Base-by-base conservation (phyloP, 2,329 filamentous ascomycete species). In the Monosporascus sp. region DNA sequence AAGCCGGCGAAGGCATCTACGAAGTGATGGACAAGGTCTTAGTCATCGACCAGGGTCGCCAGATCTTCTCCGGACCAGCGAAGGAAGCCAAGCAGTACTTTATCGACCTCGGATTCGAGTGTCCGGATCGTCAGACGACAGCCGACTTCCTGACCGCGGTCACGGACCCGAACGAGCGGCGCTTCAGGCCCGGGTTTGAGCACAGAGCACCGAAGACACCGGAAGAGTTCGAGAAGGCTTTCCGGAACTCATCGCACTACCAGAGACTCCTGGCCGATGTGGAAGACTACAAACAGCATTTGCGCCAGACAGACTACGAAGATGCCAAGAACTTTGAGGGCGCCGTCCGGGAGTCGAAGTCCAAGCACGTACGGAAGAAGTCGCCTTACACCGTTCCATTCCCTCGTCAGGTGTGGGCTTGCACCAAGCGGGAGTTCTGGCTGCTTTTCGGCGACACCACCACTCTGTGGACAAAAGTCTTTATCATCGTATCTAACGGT, bases 341-440 rank as follows among this genome's bases (percentile, higher is more conserved):
- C 20, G 79, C 81, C 1, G 86, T 91, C 6, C 75, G 80, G 27
- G 80, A 85, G 57, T 78, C 81, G 50, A 88, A 90, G 70, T 88
- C 86, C 48, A 84, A 82, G 62, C 84, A 81, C 2, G 84, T 86
- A 1, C 76, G 78, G 7, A 83, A 88, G 62, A 86, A 86, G 57
- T 89, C 86, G 4, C 82, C 83, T 19, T 94, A 91, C 70, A 93
- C 89, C 0, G 83, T 93, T 52, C 88, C 85, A 11, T 88, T 92
- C 64, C 72, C 78, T 44, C 79, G 82, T 5, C 90, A 94, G 69
- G 85, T 94, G 1, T 65, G 81, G 27, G 82, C 84, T 7, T 76
- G 86, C 73, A 87, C 86, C 0, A 78, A 84, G 59, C 81, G 90
- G 43, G 88, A 94, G 68, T 85, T 90, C 55, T 91, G 88, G 86